A percentile compares a stretch with the other conserved stretches of the same genome.
Conservation (phyloP, 495 filamentous ascomycete species). For the Penicillium malachiteum region DNA sequence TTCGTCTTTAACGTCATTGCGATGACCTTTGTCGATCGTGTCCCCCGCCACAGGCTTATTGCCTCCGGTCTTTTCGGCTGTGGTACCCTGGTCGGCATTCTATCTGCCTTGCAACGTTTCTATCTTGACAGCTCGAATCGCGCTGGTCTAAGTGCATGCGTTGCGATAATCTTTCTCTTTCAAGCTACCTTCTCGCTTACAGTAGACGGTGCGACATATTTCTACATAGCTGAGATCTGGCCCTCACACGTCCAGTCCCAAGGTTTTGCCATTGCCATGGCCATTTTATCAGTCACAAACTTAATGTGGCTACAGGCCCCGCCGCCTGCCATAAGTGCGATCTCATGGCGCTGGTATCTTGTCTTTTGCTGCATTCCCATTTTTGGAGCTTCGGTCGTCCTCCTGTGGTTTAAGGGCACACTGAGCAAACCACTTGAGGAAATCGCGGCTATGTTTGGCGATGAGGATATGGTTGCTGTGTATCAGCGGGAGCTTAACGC, state of each 20-base stretch:
- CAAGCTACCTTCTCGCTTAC: not conserved
- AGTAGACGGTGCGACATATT: not conserved
- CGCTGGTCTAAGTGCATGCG: not conserved
- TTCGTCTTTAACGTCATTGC: slow-evolving; percentile 1
- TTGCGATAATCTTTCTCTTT: slow-evolving; percentile 2
- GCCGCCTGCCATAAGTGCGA: not conserved
- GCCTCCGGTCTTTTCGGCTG: not conserved
- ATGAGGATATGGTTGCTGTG: slow-evolving; percentile 1
- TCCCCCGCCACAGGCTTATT: slow-evolving; percentile 3
- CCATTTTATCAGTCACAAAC: not conserved
- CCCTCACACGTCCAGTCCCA: not conserved
- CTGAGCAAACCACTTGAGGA: slow-evolving; percentile 6
- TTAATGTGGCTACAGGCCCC: slow-evolving; percentile 3
- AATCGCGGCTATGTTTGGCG: slow-evolving; percentile 7
- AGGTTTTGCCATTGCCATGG: slow-evolving; percentile 2
- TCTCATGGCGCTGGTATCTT: slow-evolving; percentile 2
- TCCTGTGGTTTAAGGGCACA: slow-evolving; percentile 1
- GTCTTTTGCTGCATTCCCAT: not conserved
- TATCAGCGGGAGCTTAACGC: slow-evolving; percentile 63
- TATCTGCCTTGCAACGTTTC: slow-evolving; percentile 2
- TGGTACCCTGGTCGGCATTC: not conserved
- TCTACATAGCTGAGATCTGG: slow-evolving; percentile 7
- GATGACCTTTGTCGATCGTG: not conserved
- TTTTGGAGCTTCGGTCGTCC: not conserved
- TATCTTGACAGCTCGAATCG: not conserved